Evolutionary conservation across 495 filamentous ascomycete genomes (phyloP).

Genomic region (Neurospora intermedia): DNA sequence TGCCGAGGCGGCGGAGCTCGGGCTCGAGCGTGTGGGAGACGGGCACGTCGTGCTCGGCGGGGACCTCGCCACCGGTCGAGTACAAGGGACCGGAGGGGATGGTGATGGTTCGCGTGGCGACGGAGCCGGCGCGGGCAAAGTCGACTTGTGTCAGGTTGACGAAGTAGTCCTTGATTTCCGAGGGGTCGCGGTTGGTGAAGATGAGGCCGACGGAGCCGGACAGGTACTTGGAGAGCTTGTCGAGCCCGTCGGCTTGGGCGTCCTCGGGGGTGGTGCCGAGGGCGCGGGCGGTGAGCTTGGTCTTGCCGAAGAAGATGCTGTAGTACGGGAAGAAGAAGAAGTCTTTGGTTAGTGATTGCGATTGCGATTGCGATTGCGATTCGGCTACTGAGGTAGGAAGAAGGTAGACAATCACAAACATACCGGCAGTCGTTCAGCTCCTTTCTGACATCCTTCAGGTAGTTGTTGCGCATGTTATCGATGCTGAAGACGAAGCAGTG

Average conservation of each 20-base stretch:
- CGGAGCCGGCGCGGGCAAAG: conserved; percentile 79
- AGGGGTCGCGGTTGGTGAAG: conserved; percentile 66
- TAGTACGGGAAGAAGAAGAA: too few species aligned
- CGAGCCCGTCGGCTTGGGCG: conserved; percentile 64
- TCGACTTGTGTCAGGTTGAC: conserved; percentile 54
- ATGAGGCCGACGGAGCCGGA: conserved; percentile 78
- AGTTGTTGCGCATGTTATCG: conserved; percentile 98
- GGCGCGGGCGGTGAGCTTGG: conserved; percentile 92
- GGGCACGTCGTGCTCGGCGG: conserved; percentile 70
- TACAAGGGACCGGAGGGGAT: conserved; percentile 72
- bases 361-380: not conserved
- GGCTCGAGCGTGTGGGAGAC: conserved; percentile 81
- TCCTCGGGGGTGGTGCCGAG: conserved; percentile 65
- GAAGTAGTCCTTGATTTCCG: conserved; percentile 58
- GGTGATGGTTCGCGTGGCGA: conserved; percentile 59
- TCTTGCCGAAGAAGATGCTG: conserved; percentile 96
- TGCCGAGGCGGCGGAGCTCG: conserved; percentile 70
- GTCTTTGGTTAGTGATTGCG: not conserved
- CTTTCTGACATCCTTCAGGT: conserved; percentile 81
- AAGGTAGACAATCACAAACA: conserved; percentile 5
- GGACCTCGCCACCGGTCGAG: conserved; percentile 65
- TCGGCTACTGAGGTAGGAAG: not conserved
- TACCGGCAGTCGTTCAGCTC: conserved; percentile 81
- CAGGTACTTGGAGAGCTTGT: conserved; percentile 58
- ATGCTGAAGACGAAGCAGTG: conserved; percentile 87